These are phyloP conservation scores for Boletus eberwhitei DNA, from an alignment of 768 basidiomycete genomes.

Conservation along the genomic window DNA sequence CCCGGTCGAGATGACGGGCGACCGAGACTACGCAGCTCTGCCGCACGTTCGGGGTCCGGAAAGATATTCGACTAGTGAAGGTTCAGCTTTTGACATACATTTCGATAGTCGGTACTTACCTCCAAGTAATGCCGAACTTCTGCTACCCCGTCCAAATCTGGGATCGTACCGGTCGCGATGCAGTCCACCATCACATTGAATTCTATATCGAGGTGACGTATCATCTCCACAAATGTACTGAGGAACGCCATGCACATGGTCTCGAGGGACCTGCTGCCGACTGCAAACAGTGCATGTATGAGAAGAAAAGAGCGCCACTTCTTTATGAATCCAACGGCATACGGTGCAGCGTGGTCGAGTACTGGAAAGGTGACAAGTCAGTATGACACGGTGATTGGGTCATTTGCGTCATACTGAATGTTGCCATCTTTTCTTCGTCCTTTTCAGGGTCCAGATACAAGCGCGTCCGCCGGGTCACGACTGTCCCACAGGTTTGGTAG, in stretches of 20 bases:
- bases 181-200: constrained; percentile 13
- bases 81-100: neutral
- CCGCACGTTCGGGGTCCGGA: constrained; percentile 3
- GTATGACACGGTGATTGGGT: neutral
- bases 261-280: constrained; percentile 5
- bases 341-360: constrained; percentile 3
- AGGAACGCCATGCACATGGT: constrained; percentile 4
- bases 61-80: neutral
- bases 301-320: constrained; percentile 15
- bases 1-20: constrained; percentile 10
- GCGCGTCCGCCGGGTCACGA: neutral
- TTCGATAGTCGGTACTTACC: neutral
- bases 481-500: neutral
- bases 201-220: constrained; percentile 5
- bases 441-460: constrained; percentile 2
- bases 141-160: constrained; percentile 1
- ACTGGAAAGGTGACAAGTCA: constrained; percentile 1
- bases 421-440: constrained; percentile 9
- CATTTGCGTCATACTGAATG: constrained; percentile 2
- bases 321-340: constrained; percentile 1
- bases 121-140: constrained; percentile 4
- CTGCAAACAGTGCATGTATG: constrained; percentile 6
- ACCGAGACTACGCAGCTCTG: constrained; percentile 12
- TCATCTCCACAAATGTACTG: constrained; percentile 11
- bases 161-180: constrained; percentile 9